Percentiles rank a stretch among this genome's conserved stretches.
phyloP scores from a whole-genome alignment of 108 stramenopile species.

The Parmales sp. region DNA sequence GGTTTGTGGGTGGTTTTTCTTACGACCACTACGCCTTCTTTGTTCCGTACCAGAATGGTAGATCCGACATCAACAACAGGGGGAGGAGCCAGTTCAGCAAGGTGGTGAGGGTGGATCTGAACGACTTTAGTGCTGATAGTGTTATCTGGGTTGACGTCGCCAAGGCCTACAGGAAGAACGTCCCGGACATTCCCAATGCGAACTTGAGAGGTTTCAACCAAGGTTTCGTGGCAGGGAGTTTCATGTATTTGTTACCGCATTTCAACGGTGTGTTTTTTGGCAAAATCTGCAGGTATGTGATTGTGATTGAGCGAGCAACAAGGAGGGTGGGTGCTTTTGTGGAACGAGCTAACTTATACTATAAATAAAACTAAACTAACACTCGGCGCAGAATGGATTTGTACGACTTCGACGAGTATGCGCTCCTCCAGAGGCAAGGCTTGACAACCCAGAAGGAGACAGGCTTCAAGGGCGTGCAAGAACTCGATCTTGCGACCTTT shows the following conservation, averaged over 20 bases:
- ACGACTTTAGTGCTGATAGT: constrained; percentile 22
- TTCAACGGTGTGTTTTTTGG: constrained; percentile 35
- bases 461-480: constrained; percentile 12
- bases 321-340: no score
- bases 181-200: constrained; percentile 29
- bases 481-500: background rate
- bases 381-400: constrained; percentile 31
- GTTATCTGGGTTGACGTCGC: constrained; percentile 26
- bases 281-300: no score
- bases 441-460: background rate
- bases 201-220: constrained; percentile 29
- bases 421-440: background rate
- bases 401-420: constrained; percentile 14
- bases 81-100: constrained; percentile 18
- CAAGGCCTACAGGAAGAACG: constrained; percentile 31
- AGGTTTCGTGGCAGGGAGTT: constrained; percentile 28
- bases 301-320: no score
- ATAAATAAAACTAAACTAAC: no score
- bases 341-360: no score
- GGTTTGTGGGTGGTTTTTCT: constrained; percentile 17
- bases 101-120: constrained; percentile 29
- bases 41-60: constrained; percentile 30
- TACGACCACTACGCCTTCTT: constrained; percentile 30
- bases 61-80: constrained; percentile 17
- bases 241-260: constrained; percentile 32